Conservation (phyloP, 805 yeast species). For the Danielia oregonensis region DNA sequence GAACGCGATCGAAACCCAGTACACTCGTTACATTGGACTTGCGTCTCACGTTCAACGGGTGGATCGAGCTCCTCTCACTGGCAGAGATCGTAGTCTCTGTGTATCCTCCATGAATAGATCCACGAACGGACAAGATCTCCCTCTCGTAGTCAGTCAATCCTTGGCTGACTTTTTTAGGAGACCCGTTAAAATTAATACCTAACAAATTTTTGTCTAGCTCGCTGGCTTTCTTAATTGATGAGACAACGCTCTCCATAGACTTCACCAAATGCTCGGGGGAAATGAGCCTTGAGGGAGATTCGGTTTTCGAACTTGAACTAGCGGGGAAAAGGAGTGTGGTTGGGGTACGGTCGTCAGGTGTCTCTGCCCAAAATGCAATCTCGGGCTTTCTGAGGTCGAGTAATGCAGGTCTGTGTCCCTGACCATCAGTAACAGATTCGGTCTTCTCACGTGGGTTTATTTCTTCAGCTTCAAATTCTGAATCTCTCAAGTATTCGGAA, state of each 20-base stretch:
- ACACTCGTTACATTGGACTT: neutral
- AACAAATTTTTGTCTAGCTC: neutral
- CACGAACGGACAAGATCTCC: neutral
- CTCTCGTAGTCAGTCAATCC: neutral
- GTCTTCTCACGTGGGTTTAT: too few relatives aligned
- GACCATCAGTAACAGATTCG: neutral
- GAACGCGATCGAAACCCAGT: neutral
- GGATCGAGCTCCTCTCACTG: neutral
- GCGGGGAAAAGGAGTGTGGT: neutral
- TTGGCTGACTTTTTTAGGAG: neutral
- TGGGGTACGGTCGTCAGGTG: neutral
- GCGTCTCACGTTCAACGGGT: neutral
- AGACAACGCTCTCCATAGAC: neutral
- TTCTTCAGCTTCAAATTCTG: too few relatives aligned
- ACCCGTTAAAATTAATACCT: neutral
- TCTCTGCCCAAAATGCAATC: too few relatives aligned
- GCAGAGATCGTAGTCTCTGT: neutral
- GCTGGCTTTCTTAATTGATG: neutral
- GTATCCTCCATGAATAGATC: neutral
- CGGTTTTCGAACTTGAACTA: neutral
- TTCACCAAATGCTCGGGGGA: neutral
- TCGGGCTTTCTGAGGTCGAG: neutral
- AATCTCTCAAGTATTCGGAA: constrained; percentile 15
- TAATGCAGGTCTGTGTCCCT: neutral
- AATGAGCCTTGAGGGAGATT: neutral